Base-by-base conservation (phyloP, 2,329 filamentous ascomycete species). In the Simplicillium aogashimaense region DNA sequence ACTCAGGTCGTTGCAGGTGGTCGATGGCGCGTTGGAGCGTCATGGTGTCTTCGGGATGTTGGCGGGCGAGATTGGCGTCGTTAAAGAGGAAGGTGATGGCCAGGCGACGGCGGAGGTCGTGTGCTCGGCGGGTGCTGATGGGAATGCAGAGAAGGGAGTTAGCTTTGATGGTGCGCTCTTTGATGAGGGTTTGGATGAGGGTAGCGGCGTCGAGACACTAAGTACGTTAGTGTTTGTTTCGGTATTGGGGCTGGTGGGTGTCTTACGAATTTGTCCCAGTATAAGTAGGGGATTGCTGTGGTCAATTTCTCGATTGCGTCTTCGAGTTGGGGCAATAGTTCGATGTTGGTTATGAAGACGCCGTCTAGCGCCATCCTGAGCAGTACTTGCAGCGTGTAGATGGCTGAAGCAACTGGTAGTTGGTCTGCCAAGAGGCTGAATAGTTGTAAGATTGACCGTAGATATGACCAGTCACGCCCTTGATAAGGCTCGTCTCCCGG, bases 91-190 rank as follows among this genome's bases (percentile, higher is more conserved):
- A 80, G 1, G 73, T 70, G 5, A 81, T 63, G 3, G 85, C 82
- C 7, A 92, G 66, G 29, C 80, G 67, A 10, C 81, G 71, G 28
- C 81, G 73, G 20, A 90, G 63, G 29, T 81, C 72, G 45, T 81
- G 72, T 2, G 74, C 59, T 13, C 58, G 58, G 0, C 64, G 50
- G 3, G 64, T 69, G 6, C 62, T 65, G 9, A 72, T 61, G 1
- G 83, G 76, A 13, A 90, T 67, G 34, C 70, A 67, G 14, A 69
- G 60, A 10, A 87, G 63, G 4, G 80, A 63, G 35, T 76, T 72
- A 40, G 70, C 66, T 40, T 78, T 74, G 2, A 86, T 61, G 68
- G 57, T 46, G 70, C 66, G 20, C 55, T 60, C 31, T 35, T 52
- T 51, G 42, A 80, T 63, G 34, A 62, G 64, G 15, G 52, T 51